phyloP scores from a whole-genome alignment of 768 basidiomycete species.

The Harrya chromipes region DNA sequence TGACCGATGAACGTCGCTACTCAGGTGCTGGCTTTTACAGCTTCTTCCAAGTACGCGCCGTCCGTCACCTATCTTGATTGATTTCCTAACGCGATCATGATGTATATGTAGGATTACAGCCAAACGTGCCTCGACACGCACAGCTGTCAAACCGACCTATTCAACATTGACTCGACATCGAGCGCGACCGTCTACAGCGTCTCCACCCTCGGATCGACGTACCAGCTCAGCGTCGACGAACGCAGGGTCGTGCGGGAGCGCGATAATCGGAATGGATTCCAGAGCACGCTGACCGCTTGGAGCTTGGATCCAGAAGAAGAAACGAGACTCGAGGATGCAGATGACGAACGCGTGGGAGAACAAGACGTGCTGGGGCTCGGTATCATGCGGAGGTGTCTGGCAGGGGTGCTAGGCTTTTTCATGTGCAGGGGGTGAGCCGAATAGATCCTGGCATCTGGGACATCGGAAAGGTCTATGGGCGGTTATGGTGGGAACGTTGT shows the following conservation, averaged over 20 bases:
- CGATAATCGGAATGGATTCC: constrained; percentile 40
- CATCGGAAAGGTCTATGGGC: no score
- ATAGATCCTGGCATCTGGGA: no score
- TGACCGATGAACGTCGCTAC: constrained; percentile 9
- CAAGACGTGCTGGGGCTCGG: no score
- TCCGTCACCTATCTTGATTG: background rate
- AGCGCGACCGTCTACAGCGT: constrained; percentile 40
- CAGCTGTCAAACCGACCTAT: constrained; percentile 42
- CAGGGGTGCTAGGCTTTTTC: no score
- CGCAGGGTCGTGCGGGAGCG: constrained; percentile 33
- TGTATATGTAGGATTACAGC: constrained; percentile 32
- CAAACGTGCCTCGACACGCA: constrained; percentile 34
- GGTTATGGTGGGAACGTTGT: no score
- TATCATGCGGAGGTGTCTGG: no score
- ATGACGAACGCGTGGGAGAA: no score
- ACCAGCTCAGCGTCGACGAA: constrained; percentile 38
- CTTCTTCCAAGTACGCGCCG: constrained; percentile 39
- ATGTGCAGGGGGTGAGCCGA: no score
- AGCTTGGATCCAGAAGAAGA: background rate
- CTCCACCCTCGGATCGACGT: constrained; percentile 42
- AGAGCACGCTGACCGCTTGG: constrained; percentile 36
- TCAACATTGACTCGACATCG: constrained; percentile 40
- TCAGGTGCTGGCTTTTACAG: constrained; percentile 48
- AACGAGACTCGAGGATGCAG: no score
- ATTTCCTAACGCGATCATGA: background rate